A percentile compares a stretch with the other conserved stretches of the same genome.
phyloP scores from a whole-genome alignment of 1,284 basidiomycete species.

The Cronartium ribicola region DNA sequence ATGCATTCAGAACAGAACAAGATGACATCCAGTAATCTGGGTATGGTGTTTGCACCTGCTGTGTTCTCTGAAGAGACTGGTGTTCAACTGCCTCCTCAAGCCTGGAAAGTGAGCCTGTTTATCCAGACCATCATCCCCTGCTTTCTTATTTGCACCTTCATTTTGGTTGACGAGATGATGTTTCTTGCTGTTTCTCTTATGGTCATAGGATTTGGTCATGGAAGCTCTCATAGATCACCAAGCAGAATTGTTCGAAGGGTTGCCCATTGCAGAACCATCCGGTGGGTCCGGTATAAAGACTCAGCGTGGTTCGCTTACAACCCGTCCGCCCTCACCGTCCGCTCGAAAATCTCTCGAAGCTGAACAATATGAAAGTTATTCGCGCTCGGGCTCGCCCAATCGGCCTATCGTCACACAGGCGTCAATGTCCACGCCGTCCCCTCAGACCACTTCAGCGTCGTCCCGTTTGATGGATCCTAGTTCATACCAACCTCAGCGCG shows the following conservation, averaged over 20 bases:
- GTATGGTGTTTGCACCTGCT: conserved; percentile 50
- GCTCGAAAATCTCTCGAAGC: conserved; percentile 39
- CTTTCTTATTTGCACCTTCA: conserved; percentile 9
- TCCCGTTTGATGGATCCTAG: too few relatives aligned
- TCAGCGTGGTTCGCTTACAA: neutral
- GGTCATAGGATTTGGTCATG: conserved; percentile 70
- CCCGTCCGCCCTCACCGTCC: conserved; percentile 17
- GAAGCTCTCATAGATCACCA: conserved; percentile 76
- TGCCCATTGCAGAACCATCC: conserved; percentile 45
- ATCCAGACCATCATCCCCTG: neutral
- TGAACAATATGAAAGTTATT: neutral
- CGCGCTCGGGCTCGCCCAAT: too few relatives aligned
- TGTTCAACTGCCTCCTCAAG: conserved; percentile 73
- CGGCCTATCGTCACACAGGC: too few relatives aligned
- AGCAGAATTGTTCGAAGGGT: conserved; percentile 49
- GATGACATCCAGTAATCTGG: conserved; percentile 72
- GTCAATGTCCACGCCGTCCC: too few relatives aligned
- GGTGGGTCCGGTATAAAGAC: conserved; percentile 11
- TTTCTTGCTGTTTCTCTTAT: conserved; percentile 30
- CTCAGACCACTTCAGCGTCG: too few relatives aligned
- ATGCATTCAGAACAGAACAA: conserved; percentile 72
- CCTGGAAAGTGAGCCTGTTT: conserved; percentile 64
- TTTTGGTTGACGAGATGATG: too few relatives aligned
- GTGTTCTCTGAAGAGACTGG: conserved; percentile 61
- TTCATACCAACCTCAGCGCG: too few relatives aligned